Percentiles rank a stretch among this genome's conserved stretches.
phyloP scores from a whole-genome alignment of 2,329 filamentous ascomycete genomes.

The Lecanosticta acicola region DNA sequence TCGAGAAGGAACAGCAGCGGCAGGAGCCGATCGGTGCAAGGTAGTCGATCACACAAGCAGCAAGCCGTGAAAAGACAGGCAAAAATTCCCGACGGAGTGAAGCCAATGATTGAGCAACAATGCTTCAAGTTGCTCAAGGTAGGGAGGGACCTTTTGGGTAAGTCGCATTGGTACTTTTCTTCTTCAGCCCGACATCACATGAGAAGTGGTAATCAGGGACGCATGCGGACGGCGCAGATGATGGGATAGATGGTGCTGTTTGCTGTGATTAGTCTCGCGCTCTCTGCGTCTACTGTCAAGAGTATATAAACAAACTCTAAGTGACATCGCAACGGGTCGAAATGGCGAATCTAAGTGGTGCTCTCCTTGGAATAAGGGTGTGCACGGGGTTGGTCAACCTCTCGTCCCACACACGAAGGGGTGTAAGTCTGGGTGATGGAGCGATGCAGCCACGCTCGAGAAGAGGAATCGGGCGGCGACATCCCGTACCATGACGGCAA shows the following conservation, averaged over 20 bases:
- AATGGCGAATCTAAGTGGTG: neutral
- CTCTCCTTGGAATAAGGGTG: too few species aligned
- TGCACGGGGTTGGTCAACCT: too few species aligned
- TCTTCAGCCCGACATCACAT: neutral
- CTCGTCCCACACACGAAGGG: neutral
- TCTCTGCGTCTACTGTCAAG: too few species aligned
- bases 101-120: constrained; percentile 11
- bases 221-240: neutral
- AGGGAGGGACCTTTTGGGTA: too few species aligned
- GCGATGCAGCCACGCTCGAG: constrained; percentile 8
- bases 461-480: neutral
- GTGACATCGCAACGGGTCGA: neutral
- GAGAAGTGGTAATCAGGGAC: neutral
- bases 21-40: constrained; percentile 6
- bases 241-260: too few species aligned
- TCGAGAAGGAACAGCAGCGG: constrained; percentile 2
- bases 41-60: too few species aligned
- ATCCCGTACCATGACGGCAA: neutral
- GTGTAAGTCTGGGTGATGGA: neutral
- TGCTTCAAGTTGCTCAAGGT: neutral
- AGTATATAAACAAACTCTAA: neutral
- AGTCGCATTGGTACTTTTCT: too few species aligned
- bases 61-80: too few species aligned
- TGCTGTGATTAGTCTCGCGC: too few species aligned
- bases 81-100: constrained; percentile 14